Evolutionary conservation across 768 basidiomycete species (phyloP).

Genomic region (Pleurotus citrinopileatus): DNA sequence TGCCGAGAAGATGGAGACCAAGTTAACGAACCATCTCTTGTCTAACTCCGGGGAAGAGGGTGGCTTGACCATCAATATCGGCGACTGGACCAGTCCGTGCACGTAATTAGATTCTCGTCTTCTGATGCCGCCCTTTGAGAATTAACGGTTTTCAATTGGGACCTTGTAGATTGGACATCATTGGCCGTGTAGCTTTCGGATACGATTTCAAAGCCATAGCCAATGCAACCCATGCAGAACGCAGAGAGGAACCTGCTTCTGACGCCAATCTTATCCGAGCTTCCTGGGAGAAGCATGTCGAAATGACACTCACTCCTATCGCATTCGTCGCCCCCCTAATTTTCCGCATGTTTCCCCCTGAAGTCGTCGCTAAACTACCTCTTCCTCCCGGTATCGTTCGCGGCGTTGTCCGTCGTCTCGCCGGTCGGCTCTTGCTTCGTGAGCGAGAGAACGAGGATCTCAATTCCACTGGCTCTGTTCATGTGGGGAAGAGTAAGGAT

Average conservation of each 20-base stretch:
- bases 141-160: background rate
- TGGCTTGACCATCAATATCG: slow-evolving; percentile 18
- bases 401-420: slow-evolving; percentile 20
- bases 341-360: slow-evolving; percentile 23
- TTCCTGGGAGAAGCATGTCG: slow-evolving; percentile 22
- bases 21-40: slow-evolving; percentile 20
- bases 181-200: slow-evolving; percentile 36
- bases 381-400: slow-evolving; percentile 8
- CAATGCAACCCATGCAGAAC: background rate
- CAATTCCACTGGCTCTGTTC: background rate
- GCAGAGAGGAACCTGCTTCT: slow-evolving; percentile 2
- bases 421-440: slow-evolving; percentile 19
- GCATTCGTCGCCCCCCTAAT: slow-evolving; percentile 26
- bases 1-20: slow-evolving; percentile 20
- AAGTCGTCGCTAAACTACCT: slow-evolving; percentile 3
- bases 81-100: slow-evolving; percentile 18
- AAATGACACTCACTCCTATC: slow-evolving; percentile 15
- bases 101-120: slow-evolving; percentile 16
- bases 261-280: slow-evolving; percentile 23
- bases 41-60: slow-evolving; percentile 12
- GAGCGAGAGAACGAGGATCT: slow-evolving; percentile 11
- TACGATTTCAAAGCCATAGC: slow-evolving; percentile 31
- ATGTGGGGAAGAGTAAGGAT: slow-evolving; percentile 15
- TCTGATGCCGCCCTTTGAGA: too few species aligned
- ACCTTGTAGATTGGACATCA: slow-evolving; percentile 22